A percentile compares a stretch with the other conserved stretches of the same genome.
phyloP scores from a whole-genome alignment of 352 stramenopile species.

The Globisporangium paddicum region DNA sequence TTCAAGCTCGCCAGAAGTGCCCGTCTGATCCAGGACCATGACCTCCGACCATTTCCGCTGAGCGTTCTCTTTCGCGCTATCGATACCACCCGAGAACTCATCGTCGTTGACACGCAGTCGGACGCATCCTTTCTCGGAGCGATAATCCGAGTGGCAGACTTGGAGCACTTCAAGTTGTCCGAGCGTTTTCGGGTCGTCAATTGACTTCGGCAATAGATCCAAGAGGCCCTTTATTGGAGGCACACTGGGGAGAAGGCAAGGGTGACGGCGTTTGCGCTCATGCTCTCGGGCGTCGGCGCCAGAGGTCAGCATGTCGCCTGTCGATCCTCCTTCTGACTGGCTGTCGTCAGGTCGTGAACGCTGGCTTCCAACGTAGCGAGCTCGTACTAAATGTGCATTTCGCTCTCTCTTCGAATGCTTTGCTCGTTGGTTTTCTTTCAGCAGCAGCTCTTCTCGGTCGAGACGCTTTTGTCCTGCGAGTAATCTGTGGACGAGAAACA shows the following conservation, averaged over 20 bases:
- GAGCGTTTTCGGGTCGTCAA: slow-evolving; percentile 47
- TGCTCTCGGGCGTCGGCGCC: slow-evolving; percentile 4
- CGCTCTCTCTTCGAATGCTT: slow-evolving; percentile 26
- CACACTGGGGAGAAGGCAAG: slow-evolving; percentile 71
- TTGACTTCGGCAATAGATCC: slow-evolving; percentile 75
- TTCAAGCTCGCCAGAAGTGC: slow-evolving; percentile 72
- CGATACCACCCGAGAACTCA: slow-evolving; percentile 18
- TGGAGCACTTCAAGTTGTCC: slow-evolving; percentile 77
- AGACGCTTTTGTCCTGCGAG: slow-evolving; percentile 73
- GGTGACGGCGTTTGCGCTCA: slow-evolving; percentile 56
- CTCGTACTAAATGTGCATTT: slow-evolving; percentile 61
- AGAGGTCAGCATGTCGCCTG: background rate
- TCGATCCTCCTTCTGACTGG: background rate
- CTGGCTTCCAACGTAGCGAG: slow-evolving; percentile 1
- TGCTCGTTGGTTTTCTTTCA: slow-evolving; percentile 56
- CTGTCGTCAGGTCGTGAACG: background rate
- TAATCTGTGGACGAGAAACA: slow-evolving; percentile 24
- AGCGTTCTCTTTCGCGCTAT: slow-evolving; percentile 29
- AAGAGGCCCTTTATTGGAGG: slow-evolving; percentile 78
- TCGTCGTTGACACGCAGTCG: slow-evolving; percentile 70
- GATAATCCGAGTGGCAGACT: slow-evolving; percentile 75
- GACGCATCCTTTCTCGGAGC: slow-evolving; percentile 57
- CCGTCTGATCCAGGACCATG: slow-evolving; percentile 68
- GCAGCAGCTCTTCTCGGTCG: slow-evolving; percentile 69
- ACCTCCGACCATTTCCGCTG: slow-evolving; percentile 73